These are phyloP conservation scores for Clarkia xantiana DNA, from an alignment of 345 rosid species.

Conservation along the genomic window DNA sequence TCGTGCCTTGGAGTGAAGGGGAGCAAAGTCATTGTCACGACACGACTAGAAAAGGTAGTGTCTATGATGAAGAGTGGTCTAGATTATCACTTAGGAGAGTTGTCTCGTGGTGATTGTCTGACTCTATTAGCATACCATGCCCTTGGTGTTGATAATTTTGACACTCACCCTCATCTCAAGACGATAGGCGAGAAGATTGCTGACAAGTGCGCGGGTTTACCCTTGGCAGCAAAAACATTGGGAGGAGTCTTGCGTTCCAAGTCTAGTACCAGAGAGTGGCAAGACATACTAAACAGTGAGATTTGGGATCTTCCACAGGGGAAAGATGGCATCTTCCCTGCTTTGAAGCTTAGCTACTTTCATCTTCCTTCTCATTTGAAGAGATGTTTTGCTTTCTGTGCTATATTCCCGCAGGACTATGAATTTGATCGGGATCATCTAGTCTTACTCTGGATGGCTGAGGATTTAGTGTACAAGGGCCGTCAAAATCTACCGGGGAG, in stretches of 20 bases:
- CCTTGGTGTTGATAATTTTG: conserved; percentile 3
- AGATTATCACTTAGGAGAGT: conserved; percentile 10
- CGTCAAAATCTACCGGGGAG: too few relatives aligned
- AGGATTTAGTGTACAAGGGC: conserved; percentile 1
- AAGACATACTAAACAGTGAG: conserved; percentile 7
- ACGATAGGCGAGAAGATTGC: conserved; percentile 10
- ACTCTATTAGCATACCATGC: conserved; percentile 11
- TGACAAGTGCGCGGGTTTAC: conserved; percentile 14
- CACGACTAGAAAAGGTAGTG: conserved; percentile 20
- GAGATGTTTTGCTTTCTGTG: too few relatives aligned
- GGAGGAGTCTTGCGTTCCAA: conserved; percentile 7
- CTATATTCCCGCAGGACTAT: too few relatives aligned
- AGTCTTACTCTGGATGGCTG: conserved; percentile 11
- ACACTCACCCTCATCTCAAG: too few relatives aligned
- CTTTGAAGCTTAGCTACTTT: too few relatives aligned
- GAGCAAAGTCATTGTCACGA: conserved; percentile 33
- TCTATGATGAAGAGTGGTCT: conserved; percentile 9
- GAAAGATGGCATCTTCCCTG: conserved; percentile 2
- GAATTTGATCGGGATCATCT: too few relatives aligned
- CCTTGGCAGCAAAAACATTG: conserved; percentile 11
- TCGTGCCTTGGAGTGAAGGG: not conserved
- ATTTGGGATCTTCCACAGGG: conserved; percentile 10
- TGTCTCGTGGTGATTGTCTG: conserved; percentile 28
- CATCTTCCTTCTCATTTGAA: too few relatives aligned
- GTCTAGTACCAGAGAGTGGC: conserved; percentile 3